Evolutionary conservation across 192 early-diverging fungal species (phyloP).

Genomic region (Funneliformis mosseae): DNA sequence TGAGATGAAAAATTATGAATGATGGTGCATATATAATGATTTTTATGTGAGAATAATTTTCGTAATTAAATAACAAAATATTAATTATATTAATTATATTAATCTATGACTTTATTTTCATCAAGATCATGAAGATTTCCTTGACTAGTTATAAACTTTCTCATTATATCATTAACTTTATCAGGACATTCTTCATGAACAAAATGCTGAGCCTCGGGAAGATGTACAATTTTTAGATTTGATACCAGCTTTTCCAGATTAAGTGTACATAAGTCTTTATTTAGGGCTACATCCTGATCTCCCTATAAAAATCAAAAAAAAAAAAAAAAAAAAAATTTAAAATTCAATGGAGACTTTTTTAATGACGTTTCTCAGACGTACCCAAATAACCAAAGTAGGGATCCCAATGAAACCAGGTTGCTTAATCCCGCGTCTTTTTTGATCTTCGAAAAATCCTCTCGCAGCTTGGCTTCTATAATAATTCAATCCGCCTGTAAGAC

Average conservation of each 20-base stretch:
- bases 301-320: slow-evolving; percentile 27
- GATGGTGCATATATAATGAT: too few species aligned
- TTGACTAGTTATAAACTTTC: slow-evolving; percentile 9
- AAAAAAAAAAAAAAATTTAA: neutral
- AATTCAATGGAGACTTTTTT: neutral
- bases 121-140: slow-evolving; percentile 9
- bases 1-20: too few species aligned
- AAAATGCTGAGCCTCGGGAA: slow-evolving; percentile 28
- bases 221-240: slow-evolving; percentile 12
- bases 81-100: neutral
- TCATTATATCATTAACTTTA: slow-evolving; percentile 14
- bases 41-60: too few species aligned
- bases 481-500: slow-evolving; percentile 15
- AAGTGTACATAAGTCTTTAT: slow-evolving; percentile 9
- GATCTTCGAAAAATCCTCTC: neutral
- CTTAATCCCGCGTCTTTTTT: neutral
- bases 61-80: too few species aligned
- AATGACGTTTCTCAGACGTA: neutral
- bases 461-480: slow-evolving; percentile 25
- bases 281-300: slow-evolving; percentile 30
- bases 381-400: slow-evolving; percentile 36
- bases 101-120: neutral
- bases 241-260: neutral
- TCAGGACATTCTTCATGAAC: slow-evolving; percentile 35
- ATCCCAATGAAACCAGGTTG: slow-evolving; percentile 28